phyloP scores from a whole-genome alignment of 768 basidiomycete species.

The Auriscalpium vulgare region DNA sequence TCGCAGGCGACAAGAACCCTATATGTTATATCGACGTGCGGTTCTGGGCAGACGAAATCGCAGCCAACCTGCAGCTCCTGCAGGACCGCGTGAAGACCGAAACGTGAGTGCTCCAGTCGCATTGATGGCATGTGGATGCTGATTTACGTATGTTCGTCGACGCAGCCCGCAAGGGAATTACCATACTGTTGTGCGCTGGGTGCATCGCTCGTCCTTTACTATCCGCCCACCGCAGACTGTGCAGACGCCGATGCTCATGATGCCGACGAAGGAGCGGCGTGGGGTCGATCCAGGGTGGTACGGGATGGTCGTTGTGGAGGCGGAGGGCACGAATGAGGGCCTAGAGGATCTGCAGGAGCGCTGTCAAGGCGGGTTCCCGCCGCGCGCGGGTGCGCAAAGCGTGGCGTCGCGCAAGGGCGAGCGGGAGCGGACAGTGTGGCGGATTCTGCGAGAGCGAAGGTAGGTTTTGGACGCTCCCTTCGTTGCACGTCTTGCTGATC shows the following conservation, averaged over 20 bases:
- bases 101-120: constrained; percentile 46
- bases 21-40: constrained; percentile 66
- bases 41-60: constrained; percentile 76
- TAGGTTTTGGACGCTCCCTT: constrained; percentile 20
- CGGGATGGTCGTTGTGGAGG: constrained; percentile 75
- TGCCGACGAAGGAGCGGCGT: constrained; percentile 21
- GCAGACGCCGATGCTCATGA: constrained; percentile 25
- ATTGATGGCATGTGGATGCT: constrained; percentile 7
- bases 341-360: constrained; percentile 69
- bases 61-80: constrained; percentile 61
- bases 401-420: constrained; percentile 34
- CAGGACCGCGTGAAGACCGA: constrained; percentile 74
- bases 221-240: constrained; percentile 40
- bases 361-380: constrained; percentile 64
- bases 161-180: constrained; percentile 67
- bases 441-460: constrained; percentile 76
- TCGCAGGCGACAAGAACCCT: constrained; percentile 30
- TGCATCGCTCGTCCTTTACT: constrained; percentile 70
- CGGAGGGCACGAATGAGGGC: constrained; percentile 83
- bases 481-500: neutral
- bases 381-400: constrained; percentile 37
- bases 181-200: constrained; percentile 82
- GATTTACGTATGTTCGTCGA: neutral
- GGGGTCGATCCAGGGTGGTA: constrained; percentile 74
- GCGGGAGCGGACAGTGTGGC: constrained; percentile 48